Conservation (phyloP, 2,329 filamentous ascomycete genomes). For the Cordyceps javanica region DNA sequence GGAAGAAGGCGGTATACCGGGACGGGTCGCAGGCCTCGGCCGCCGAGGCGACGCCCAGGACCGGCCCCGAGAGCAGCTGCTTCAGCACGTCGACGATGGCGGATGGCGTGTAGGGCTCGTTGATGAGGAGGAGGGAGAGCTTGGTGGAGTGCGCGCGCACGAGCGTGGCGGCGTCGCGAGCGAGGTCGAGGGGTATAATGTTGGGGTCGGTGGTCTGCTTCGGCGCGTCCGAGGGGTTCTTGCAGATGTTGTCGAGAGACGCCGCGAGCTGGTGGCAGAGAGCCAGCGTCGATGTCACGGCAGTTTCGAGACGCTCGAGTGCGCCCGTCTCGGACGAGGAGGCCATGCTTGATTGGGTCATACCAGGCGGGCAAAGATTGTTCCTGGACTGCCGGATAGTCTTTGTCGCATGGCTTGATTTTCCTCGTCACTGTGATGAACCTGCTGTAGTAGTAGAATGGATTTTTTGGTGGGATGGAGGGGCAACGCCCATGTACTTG, state of each 20-base stretch:
- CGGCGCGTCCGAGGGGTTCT: conserved; percentile 18
- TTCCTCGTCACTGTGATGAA: neutral
- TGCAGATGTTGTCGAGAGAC: conserved; percentile 34
- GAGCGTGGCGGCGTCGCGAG: conserved; percentile 64
- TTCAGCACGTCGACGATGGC: conserved; percentile 66
- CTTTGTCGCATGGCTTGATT: neutral
- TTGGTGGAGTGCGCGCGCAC: conserved; percentile 82
- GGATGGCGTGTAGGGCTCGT: conserved; percentile 75
- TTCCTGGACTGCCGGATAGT: neutral
- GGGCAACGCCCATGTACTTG: too few relatives aligned
- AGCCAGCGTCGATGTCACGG: conserved; percentile 30
- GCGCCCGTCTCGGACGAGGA: conserved; percentile 20
- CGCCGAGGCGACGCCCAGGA: conserved; percentile 68
- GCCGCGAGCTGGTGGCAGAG: conserved; percentile 39
- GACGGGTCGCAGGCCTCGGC: conserved; percentile 57
- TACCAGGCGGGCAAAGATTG: neutral
- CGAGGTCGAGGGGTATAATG: conserved; percentile 59
- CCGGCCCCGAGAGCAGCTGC: conserved; percentile 64
- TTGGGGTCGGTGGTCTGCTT: conserved; percentile 15
- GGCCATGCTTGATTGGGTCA: conserved; percentile 17
- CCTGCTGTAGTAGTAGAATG: neutral
- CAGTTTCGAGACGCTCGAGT: conserved; percentile 31
- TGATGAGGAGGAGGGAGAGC: conserved; percentile 78
- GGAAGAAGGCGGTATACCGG: conserved; percentile 57
- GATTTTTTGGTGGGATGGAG: conserved; percentile 17